A percentile compares a stretch with the other conserved stretches of the same genome.
Conservation (phyloP, 2,329 filamentous ascomycete species). For the Pleoardoris graminearum region DNA sequence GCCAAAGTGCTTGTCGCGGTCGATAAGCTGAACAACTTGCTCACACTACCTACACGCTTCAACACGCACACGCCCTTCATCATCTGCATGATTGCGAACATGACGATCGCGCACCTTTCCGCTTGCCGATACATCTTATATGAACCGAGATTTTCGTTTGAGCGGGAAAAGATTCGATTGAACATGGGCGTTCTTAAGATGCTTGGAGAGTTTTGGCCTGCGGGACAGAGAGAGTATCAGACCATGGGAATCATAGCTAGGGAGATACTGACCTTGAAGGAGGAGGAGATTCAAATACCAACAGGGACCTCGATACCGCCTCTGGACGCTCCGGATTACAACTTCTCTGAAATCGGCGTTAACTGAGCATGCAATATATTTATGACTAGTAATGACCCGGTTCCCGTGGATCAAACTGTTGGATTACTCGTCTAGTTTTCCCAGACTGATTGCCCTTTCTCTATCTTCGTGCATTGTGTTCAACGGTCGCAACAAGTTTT, state of each 20-base stretch:
- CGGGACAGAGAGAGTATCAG: conserved; percentile 20
- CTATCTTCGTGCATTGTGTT: too few species aligned
- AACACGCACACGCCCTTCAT: conserved; percentile 29
- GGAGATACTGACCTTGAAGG: conserved; percentile 19
- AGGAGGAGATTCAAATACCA: conserved; percentile 24
- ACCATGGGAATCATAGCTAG: conserved; percentile 24
- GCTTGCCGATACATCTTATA: conserved; percentile 28
- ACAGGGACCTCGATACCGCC: too few species aligned
- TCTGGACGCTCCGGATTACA: too few species aligned
- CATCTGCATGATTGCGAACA: conserved; percentile 34
- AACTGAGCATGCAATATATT: too few species aligned
- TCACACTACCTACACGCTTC: conserved; percentile 27
- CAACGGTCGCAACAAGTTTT: too few species aligned
- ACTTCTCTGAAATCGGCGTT: too few species aligned
- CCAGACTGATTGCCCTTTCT: too few species aligned
- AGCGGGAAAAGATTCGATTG: conserved; percentile 30
- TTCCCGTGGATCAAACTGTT: too few species aligned
- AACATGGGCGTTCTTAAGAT: conserved; percentile 31
- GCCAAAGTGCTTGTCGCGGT: conserved; percentile 26
- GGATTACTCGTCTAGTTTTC: too few species aligned
- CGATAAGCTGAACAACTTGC: conserved; percentile 22
- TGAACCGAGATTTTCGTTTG: conserved; percentile 21
- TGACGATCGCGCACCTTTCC: conserved; percentile 31
- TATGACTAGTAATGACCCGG: too few species aligned
- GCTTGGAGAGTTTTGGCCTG: conserved; percentile 27